Percentiles rank a stretch among this genome's conserved stretches.
phyloP scores from a whole-genome alignment of 2,329 filamentous ascomycete genomes.

The Neofusicoccum kwambonambiense region DNA sequence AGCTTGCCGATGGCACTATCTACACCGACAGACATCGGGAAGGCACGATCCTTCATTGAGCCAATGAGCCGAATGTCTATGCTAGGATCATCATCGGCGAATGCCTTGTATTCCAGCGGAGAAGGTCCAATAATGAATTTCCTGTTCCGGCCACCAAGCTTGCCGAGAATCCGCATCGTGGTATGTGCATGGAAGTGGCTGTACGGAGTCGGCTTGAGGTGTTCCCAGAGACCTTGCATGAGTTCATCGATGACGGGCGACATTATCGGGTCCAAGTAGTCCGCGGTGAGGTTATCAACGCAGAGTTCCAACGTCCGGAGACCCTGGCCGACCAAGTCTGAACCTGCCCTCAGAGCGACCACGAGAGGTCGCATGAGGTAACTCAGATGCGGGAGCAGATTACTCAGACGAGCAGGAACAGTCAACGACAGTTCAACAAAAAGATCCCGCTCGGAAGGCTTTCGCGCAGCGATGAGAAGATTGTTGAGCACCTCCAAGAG shows the following conservation, averaged over 20 bases:
- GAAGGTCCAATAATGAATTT: conserved; percentile 93
- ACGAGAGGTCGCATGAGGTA: conserved; percentile 97
- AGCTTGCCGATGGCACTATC: conserved; percentile 87
- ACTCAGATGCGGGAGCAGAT: conserved; percentile 89
- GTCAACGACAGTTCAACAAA: conserved; percentile 97
- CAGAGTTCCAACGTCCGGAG: conserved; percentile 91
- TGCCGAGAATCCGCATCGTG: conserved; percentile 94
- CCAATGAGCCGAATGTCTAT: conserved; percentile 88
- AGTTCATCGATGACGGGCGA: conserved; percentile 97
- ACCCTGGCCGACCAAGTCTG: conserved; percentile 91
- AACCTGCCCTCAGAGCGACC: conserved; percentile 87
- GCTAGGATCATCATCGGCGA: conserved; percentile 81
- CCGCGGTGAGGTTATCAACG: conserved; percentile 95
- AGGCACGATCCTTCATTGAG: conserved; percentile 82
- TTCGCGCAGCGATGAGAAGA: conserved; percentile 82
- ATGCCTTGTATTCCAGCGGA: conserved; percentile 77
- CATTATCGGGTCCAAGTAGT: conserved; percentile 99
- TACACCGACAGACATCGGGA: conserved; percentile 81
- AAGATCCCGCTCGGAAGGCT: conserved; percentile 85
- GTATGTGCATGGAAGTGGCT: conserved; percentile 98
- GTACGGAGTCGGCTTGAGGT: conserved; percentile 89
- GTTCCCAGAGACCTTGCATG: conserved; percentile 96
- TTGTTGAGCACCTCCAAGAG: conserved; percentile 96
- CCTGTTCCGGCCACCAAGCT: conserved; percentile 89
- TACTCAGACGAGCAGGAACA: conserved; percentile 89